Percentiles rank a stretch among this genome's conserved stretches.
Evolutionary conservation across 2,329 filamentous ascomycete genomes (phyloP).

Genomic region (Reticulascus tulasneorum): DNA sequence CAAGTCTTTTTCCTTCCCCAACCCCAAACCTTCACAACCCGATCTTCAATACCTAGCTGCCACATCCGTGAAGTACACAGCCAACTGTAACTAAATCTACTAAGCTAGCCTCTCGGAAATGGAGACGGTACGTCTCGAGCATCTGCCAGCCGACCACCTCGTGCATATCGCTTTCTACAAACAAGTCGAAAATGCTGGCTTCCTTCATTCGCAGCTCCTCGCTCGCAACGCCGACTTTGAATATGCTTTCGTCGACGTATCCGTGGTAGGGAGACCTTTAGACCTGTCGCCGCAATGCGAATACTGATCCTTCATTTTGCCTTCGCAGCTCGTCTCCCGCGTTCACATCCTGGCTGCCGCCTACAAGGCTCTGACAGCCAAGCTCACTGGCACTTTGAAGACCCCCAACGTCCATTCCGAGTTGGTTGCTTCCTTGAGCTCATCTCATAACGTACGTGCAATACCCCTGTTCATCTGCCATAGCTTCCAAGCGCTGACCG

Average conservation of each 20-base stretch:
- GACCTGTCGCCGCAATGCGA: not conserved
- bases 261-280: slow-evolving; percentile 50
- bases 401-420: slow-evolving; percentile 88
- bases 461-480: not conserved
- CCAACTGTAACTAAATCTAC: too few relatives aligned
- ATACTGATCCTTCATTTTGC: not conserved
- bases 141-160: slow-evolving; percentile 63
- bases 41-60: too few relatives aligned
- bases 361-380: slow-evolving; percentile 70
- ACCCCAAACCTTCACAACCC: too few relatives aligned
- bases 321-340: slow-evolving; percentile 61
- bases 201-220: slow-evolving; percentile 80
- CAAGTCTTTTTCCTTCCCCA: too few relatives aligned
- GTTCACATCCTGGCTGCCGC: slow-evolving; percentile 70
- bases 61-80: too few relatives aligned
- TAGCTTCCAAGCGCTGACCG: not conserved
- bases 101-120: slow-evolving; percentile 27
- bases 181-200: slow-evolving; percentile 71
- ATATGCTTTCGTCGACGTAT: slow-evolving; percentile 90
- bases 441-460: slow-evolving; percentile 70
- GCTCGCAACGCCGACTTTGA: slow-evolving; percentile 80
- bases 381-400: slow-evolving; percentile 58
- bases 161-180: slow-evolving; percentile 74
- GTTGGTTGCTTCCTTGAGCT: slow-evolving; percentile 74
- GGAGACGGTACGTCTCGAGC: slow-evolving; percentile 69